Base-by-base conservation (phyloP, 1,284 basidiomycete species). In the Moniliophthora roreri region DNA sequence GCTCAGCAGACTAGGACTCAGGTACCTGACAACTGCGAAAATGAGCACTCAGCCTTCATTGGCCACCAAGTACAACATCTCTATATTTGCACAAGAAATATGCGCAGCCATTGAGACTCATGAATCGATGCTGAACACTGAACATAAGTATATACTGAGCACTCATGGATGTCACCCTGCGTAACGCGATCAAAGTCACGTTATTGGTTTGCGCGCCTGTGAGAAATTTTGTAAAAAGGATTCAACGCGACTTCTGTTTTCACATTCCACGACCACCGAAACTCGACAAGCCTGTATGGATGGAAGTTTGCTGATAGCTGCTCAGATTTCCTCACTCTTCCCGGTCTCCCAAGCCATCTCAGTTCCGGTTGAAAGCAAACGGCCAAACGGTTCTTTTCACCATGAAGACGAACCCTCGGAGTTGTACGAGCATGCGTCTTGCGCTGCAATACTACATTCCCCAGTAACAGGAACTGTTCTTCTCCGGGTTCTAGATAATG, bases 401-500 rank as follows among this genome's bases (percentile, higher is more conserved):
- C 70, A 57, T 60, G 60, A 70, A 20, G 63, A 75, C 7, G 67
- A 69, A 47, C 74, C 79, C 52, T 72, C 76, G 24, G 84, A 85
- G 60, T 69, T 82, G 50, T 70, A 77, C 15, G 90, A 93, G 66
- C 92, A 94, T 71, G 91, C 92, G 35, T 78, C 79, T 11, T 83
- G 80, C 63, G 79, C 87, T 21, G 77, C 81, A 15, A 59, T 82
- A 51, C 73, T 87, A 51, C 77, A 85, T 61, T 78, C 85, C 7
- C 70, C 77, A 6, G 64, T 71, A 26, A 84, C 86, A 6, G 88
- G 89, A 10, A 79, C 84, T 44, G 77, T 94, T 53, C 77, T 94
- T 45, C 73, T 89, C 47, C 87, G 93, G 59, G 78, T 91, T 41
- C 76, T 93, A 48, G 84, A 91, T 62, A 85, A 81, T 51, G 89